Conservation (phyloP, 371 early-diverging fungal genomes). For the Smittium culicis region DNA sequence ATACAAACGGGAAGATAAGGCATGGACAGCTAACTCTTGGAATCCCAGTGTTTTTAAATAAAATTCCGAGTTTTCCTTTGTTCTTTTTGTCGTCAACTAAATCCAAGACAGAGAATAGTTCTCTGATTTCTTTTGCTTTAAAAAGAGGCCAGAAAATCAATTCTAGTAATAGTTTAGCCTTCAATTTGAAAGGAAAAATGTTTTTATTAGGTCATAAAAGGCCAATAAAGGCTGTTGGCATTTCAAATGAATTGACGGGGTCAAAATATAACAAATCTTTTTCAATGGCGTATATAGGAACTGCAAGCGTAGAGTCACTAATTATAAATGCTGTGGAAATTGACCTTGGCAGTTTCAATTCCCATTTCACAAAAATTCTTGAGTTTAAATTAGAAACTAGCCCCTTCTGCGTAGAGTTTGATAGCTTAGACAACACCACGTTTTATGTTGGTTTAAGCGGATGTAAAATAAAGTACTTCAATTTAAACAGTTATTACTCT, state of each 20-base stretch:
- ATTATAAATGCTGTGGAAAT: neutral
- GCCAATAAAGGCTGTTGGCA: neutral
- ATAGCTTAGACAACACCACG: neutral
- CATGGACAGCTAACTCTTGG: neutral
- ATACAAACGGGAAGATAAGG: neutral
- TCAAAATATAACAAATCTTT: neutral
- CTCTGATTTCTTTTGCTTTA: neutral
- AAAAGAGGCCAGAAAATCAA: too few species aligned
- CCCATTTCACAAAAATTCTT: neutral
- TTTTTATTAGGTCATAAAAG: neutral
- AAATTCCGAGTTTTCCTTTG: neutral
- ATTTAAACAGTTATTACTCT: neutral
- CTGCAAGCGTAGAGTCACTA: neutral
- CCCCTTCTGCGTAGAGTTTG: neutral
- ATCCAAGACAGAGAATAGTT: neutral
- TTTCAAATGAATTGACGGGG: neutral
- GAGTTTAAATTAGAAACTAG: neutral
- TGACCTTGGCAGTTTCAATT: neutral
- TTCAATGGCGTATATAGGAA: neutral
- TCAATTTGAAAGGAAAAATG: neutral
- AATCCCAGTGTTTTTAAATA: neutral
- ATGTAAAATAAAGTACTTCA: neutral
- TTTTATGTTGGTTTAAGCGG: constrained; percentile 8
- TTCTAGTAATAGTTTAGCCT: too few species aligned
- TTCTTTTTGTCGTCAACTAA: neutral